These are phyloP conservation scores for Cenchrus americanus DNA, from an alignment of 176 grass and related monocot species.

Conservation along the genomic window DNA sequence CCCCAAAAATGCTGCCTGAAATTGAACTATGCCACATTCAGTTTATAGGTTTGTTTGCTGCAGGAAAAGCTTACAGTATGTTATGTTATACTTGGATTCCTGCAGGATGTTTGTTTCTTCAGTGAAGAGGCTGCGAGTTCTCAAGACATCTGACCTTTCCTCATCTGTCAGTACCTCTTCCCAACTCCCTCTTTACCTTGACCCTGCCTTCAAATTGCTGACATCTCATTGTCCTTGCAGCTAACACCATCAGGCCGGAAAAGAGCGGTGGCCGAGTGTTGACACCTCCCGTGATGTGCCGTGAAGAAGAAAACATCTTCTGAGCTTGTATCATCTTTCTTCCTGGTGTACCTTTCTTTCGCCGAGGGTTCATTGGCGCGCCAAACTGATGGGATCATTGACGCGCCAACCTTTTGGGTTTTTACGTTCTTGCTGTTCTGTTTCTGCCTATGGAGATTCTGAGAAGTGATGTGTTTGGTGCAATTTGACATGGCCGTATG, in stretches of 20 bases:
- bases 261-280: slow-evolving; percentile 51
- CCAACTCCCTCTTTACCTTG: background rate
- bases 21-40: background rate
- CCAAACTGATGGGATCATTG: background rate
- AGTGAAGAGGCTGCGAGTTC: slow-evolving; percentile 69
- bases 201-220: background rate
- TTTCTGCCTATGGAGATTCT: background rate
- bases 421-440: slow-evolving; percentile 2
- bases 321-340: slow-evolving; percentile 54
- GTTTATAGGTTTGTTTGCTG: background rate
- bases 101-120: slow-evolving; percentile 73
- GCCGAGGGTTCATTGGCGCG: background rate
- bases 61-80: background rate
- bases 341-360: background rate
- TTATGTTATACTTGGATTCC: background rate
- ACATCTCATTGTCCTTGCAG: slow-evolving; percentile 35
- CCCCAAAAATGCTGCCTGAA: background rate
- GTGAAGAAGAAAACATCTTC: slow-evolving; percentile 47
- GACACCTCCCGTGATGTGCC: background rate
- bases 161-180: slow-evolving; percentile 49
- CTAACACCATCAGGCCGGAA: slow-evolving; percentile 45
- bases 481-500: slow-evolving; percentile 17
- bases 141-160: slow-evolving; percentile 66
- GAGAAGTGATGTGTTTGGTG: slow-evolving; percentile 21
- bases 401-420: background rate